Conservation (phyloP, 2,329 filamentous ascomycete species). For the Fusarium nelsonii region DNA sequence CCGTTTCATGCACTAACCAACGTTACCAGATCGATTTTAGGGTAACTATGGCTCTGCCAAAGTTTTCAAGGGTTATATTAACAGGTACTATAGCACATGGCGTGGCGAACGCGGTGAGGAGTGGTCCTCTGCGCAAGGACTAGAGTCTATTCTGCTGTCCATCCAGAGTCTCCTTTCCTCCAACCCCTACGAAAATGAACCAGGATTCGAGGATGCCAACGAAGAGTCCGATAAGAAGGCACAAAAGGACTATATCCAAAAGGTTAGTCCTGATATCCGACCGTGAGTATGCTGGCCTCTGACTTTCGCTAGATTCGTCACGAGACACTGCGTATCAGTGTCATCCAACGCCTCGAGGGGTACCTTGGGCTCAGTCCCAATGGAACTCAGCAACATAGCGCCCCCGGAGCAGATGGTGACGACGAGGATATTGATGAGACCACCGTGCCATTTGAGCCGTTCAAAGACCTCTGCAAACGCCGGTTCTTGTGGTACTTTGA, state of each 20-base stretch:
- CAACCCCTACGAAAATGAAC: constrained; percentile 97
- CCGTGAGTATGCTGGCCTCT: constrained; percentile 10
- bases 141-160: constrained; percentile 93
- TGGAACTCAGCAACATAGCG: constrained; percentile 54
- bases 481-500: constrained; percentile 97
- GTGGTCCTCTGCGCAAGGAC: constrained; percentile 95
- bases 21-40: constrained; percentile 81
- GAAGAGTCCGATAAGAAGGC: constrained; percentile 76
- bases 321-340: constrained; percentile 86
- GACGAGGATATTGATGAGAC: constrained; percentile 67
- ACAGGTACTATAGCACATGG: constrained; percentile 80
- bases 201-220: constrained; percentile 86
- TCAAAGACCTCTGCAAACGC: constrained; percentile 89
- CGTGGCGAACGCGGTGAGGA: constrained; percentile 89
- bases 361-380: constrained; percentile 75
- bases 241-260: constrained; percentile 81
- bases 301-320: constrained; percentile 78
- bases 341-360: constrained; percentile 86
- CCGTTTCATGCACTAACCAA: constrained; percentile 38
- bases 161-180: constrained; percentile 96
- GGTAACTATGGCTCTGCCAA: constrained; percentile 64
- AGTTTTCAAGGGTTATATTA: constrained; percentile 8
- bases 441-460: constrained; percentile 79
- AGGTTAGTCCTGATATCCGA: constrained; percentile 64
- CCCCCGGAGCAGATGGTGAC: constrained; percentile 54